A percentile compares a stretch with the other conserved stretches of the same genome.
Conservation (phyloP, 1,284 basidiomycete species). For the Cutaneotrichosporon spelunceum region DNA sequence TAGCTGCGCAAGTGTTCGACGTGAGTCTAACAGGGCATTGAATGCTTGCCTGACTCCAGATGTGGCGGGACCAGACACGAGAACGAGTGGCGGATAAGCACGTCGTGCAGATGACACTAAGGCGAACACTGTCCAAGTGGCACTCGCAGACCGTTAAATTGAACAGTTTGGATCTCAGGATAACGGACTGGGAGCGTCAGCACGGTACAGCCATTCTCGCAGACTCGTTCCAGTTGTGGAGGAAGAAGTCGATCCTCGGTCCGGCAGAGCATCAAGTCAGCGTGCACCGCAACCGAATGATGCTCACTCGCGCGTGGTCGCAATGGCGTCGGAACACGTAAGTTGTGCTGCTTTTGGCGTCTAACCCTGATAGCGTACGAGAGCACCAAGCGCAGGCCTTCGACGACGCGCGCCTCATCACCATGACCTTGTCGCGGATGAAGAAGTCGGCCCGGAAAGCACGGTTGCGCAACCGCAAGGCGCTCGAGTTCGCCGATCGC, state of each 20-base stretch:
- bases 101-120: background rate
- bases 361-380: conserved; percentile 10
- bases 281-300: conserved; percentile 6
- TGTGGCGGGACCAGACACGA: conserved; percentile 17
- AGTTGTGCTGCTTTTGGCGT: background rate
- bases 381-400: conserved; percentile 12
- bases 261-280: conserved; percentile 18
- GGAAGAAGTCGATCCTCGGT: conserved; percentile 15
- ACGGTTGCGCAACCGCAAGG: conserved; percentile 8
- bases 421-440: conserved; percentile 20
- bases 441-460: conserved; percentile 11
- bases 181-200: conserved; percentile 11
- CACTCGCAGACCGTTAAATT: conserved; percentile 8
- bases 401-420: conserved; percentile 14
- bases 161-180: conserved; percentile 6
- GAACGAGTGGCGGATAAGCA: conserved; percentile 23
- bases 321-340: conserved; percentile 29
- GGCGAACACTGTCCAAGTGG: conserved; percentile 16
- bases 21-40: conserved; percentile 19
- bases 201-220: background rate
- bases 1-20: conserved; percentile 17
- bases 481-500: conserved; percentile 4
- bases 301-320: conserved; percentile 24
- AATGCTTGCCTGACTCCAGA: conserved; percentile 11
- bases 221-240: conserved; percentile 24